Evolutionary conservation across 1,284 basidiomycete species (phyloP).

Genomic region (Cryptococcus sp.): DNA sequence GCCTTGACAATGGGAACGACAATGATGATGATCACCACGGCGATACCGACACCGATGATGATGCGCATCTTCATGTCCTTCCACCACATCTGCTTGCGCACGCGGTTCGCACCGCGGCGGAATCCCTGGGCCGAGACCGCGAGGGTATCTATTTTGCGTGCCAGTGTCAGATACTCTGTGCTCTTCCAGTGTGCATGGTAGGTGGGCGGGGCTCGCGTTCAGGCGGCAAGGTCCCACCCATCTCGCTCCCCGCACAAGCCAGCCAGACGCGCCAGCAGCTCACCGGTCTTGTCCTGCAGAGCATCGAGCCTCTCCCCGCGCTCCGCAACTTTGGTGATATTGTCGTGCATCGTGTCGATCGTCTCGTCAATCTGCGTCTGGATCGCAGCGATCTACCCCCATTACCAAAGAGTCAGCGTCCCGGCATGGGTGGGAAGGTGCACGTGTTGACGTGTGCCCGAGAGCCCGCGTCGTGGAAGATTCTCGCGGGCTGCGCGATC

Average conservation of each 20-base stretch:
- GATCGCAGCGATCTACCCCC: conserved; percentile 73
- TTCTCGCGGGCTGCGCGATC: no score
- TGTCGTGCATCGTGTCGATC: conserved; percentile 88
- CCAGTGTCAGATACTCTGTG: conserved; percentile 1
- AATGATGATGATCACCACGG: conserved; percentile 87
- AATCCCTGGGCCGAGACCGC: conserved; percentile 99
- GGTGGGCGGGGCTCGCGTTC: no score
- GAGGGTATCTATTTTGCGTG: conserved; percentile 70
- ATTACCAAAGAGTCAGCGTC: background rate
- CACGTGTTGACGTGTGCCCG: background rate
- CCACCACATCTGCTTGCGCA: conserved; percentile 92
- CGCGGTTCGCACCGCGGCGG: conserved; percentile 92
- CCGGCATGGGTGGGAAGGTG: background rate
- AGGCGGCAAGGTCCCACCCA: no score
- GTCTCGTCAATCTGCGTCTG: conserved; percentile 93
- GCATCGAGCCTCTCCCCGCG: conserved; percentile 90
- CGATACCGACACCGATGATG: conserved; percentile 74
- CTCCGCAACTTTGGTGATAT: conserved; percentile 91
- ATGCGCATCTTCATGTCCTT: conserved; percentile 82
- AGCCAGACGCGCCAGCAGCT: conserved; percentile 38
- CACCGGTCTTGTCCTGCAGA: conserved; percentile 96
- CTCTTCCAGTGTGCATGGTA: background rate
- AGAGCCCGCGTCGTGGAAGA: background rate
- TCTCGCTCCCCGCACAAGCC: no score
- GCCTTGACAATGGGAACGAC: conserved; percentile 87